Evolutionary conservation across 2,329 filamentous ascomycete genomes (phyloP), one percentile per base, ranked within the genome.

Genomic region (Coleophoma eucalyptorum): DNA sequence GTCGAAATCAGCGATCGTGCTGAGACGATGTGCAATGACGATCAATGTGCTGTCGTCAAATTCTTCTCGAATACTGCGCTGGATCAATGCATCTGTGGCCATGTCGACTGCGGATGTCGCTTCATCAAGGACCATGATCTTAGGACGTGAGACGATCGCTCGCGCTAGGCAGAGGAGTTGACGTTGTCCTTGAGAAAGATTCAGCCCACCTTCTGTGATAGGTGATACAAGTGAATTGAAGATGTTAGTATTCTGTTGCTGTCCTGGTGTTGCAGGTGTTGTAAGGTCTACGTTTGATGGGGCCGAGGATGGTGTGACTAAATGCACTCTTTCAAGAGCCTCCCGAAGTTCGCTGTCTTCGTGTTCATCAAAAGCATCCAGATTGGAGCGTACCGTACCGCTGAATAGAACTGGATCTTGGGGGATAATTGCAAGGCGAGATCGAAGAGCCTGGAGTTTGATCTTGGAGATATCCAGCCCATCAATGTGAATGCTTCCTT

Each of bases 381-480:
- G 76, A 61, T 93, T 93, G 41, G 78, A 83, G 40, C 89, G 78
- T 18, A 94, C 73, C 0, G 88, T 91, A 19, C 90, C 89, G 1
- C 85, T 89, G 69, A 94, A 93, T 6, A 94, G 76, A 1, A 92
- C 87, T 0, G 89, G 89, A 58, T 93, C 89, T 69, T 91, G 87
- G 1, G 89, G 89, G 49, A 94, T 93, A 58, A 94, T 92, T 35
- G 87, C 86, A 0, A 94, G 69, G 0, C 87, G 78, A n/a, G 81
- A 85, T 20, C 89, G 80, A 11, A 94, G 72, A 50, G 87, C 82
- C 50, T 86, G 77, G 0, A 92, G 75, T 49, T 79, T 80, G 60
- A 92, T 80, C 60, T 80, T 86, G 19, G 86, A 84, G 47, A 91
- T 88, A 61, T 92, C 87, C 12, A 90, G 58, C 0, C 87, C 87